phyloP scores from a whole-genome alignment of 2,329 filamentous ascomycete species.

The Paraconiothyrium sp. region DNA sequence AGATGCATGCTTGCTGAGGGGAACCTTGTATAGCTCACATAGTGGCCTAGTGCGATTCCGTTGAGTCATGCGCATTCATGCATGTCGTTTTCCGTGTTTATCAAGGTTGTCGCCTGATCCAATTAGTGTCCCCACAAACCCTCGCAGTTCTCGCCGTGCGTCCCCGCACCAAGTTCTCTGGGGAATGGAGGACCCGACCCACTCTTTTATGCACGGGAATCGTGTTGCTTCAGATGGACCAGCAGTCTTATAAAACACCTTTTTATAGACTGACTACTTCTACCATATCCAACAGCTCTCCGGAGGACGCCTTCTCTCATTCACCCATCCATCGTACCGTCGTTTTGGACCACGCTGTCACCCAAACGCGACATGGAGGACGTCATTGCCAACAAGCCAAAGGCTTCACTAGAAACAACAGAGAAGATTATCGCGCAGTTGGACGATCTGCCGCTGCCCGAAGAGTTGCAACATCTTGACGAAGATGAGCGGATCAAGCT shows the following conservation, averaged over 20 bases:
- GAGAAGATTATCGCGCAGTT: neutral
- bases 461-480: conserved; percentile 24
- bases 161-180: neutral
- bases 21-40: neutral
- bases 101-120: neutral
- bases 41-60: neutral
- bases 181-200: neutral
- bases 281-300: too few relatives aligned
- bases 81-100: neutral
- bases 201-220: neutral
- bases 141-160: neutral
- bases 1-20: neutral
- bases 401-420: conserved; percentile 10
- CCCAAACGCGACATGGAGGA: too few relatives aligned
- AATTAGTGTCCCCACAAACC: neutral
- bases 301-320: too few relatives aligned
- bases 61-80: neutral
- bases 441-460: conserved; percentile 16
- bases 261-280: too few relatives aligned
- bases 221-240: neutral
- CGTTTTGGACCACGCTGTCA: too few relatives aligned
- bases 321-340: too few relatives aligned
- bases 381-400: conserved; percentile 21
- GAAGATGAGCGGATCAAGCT: conserved; percentile 31
- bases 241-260: neutral